These are phyloP conservation scores for Alliaria petiolata DNA, from an alignment of 345 rosid species.

Conservation along the genomic window DNA sequence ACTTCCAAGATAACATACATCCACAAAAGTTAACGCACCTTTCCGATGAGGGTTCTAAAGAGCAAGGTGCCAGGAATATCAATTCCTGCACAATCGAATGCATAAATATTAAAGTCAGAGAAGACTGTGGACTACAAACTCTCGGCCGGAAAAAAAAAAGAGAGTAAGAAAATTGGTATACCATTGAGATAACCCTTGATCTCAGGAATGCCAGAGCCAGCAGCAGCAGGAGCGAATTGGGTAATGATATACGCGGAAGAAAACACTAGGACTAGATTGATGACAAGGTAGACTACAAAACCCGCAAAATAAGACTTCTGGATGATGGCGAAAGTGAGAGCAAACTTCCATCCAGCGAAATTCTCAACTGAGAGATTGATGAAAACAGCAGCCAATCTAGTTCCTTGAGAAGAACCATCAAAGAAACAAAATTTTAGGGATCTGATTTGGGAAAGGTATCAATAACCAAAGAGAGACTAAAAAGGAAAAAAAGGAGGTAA, in stretches of 20 bases:
- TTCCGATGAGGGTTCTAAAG: constrained; percentile 93
- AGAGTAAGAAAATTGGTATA: constrained; percentile 6
- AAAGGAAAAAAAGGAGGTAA: background rate
- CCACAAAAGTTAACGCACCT: constrained; percentile 44
- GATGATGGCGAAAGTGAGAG: constrained; percentile 69
- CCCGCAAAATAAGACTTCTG: constrained; percentile 89
- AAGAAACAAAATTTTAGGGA: background rate
- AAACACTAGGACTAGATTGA: constrained; percentile 78
- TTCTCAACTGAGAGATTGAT: constrained; percentile 92
- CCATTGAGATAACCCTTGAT: constrained; percentile 98
- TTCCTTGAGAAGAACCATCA: constrained; percentile 55
- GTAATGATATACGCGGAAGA: constrained; percentile 90
- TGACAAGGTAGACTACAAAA: constrained; percentile 63
- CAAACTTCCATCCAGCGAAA: constrained; percentile 96
- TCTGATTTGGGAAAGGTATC: background rate
- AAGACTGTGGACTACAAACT: background rate
- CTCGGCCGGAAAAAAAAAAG: background rate
- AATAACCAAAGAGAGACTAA: background rate
- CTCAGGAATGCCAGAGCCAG: constrained; percentile 99
- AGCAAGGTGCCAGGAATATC: constrained; percentile 89
- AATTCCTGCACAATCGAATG: constrained; percentile 48
- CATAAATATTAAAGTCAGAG: background rate
- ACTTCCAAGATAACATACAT: background rate
- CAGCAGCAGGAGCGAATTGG: constrained; percentile 95
- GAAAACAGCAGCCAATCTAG: constrained; percentile 91